phyloP scores from a whole-genome alignment of 192 early-diverging fungal species.

The Gryganskiella cystojenkinii region DNA sequence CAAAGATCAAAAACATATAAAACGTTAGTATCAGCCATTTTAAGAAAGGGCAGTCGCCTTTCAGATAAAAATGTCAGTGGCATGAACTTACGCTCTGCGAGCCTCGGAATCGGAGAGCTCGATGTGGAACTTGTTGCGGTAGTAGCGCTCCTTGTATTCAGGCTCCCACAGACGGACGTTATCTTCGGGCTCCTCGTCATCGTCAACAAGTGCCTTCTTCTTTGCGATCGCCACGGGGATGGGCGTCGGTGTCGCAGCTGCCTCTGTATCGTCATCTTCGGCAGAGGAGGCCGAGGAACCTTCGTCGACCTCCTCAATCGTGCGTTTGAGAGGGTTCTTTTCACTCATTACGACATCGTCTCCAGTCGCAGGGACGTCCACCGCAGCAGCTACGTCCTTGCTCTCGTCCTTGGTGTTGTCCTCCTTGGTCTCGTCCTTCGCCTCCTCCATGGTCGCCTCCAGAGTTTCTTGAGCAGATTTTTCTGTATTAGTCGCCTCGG shows the following conservation, averaged over 20 bases:
- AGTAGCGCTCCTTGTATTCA: slow-evolving; percentile 82
- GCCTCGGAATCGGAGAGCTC: slow-evolving; percentile 68
- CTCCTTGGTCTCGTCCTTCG: slow-evolving; percentile 62
- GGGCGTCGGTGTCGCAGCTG: slow-evolving; percentile 51
- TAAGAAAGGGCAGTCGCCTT: neutral
- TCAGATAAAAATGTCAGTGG: neutral
- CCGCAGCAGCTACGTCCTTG: neutral
- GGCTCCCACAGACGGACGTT: slow-evolving; percentile 79
- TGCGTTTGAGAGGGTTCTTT: slow-evolving; percentile 30
- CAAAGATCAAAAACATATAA: neutral
- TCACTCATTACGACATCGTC: slow-evolving; percentile 22
- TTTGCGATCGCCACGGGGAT: slow-evolving; percentile 53
- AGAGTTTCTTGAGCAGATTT: slow-evolving; percentile 29
- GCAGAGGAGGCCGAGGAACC: slow-evolving; percentile 42
- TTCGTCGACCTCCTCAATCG: slow-evolving; percentile 40
- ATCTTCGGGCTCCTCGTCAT: slow-evolving; percentile 68
- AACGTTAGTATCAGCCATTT: neutral
- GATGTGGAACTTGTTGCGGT: slow-evolving; percentile 72
- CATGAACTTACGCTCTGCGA: slow-evolving; percentile 59
- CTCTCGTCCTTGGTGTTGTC: slow-evolving; percentile 1
- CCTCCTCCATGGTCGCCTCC: slow-evolving; percentile 15
- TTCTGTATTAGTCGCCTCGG: slow-evolving; percentile 30
- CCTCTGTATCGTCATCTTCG: slow-evolving; percentile 52
- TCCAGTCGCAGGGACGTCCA: neutral
- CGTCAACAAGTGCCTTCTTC: slow-evolving; percentile 37